phyloP scores from a whole-genome alignment of 1,284 basidiomycete species.

The Neotropicomus parvogracilis region DNA sequence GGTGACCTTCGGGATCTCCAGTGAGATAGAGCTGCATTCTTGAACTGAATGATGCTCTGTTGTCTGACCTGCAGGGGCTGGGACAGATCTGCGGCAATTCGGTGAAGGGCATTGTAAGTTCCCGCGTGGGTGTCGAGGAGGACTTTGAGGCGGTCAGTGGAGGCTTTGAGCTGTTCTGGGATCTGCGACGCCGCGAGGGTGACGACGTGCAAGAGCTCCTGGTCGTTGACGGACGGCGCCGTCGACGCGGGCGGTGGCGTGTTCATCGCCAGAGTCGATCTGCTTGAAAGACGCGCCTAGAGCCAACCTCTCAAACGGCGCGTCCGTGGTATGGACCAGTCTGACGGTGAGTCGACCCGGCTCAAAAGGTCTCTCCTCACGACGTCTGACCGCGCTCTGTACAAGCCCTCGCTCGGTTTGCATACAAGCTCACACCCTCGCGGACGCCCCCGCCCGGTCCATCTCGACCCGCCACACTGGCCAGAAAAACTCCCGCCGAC shows the following conservation, averaged over 20 bases:
- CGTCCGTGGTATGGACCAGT: too few relatives aligned
- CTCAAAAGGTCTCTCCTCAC: too few relatives aligned
- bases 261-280: constrained; percentile 27
- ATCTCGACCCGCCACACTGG: neutral
- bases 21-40: constrained; percentile 62
- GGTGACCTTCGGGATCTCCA: constrained; percentile 72
- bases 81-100: constrained; percentile 59
- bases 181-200: constrained; percentile 69
- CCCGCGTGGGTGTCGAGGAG: constrained; percentile 61
- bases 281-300: too few relatives aligned
- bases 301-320: too few relatives aligned
- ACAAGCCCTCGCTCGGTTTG: constrained; percentile 34
- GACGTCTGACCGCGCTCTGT: neutral
- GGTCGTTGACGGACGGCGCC: constrained; percentile 41
- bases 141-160: constrained; percentile 60
- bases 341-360: constrained; percentile 3
- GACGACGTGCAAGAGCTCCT: constrained; percentile 64
- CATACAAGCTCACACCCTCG: constrained; percentile 20
- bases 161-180: constrained; percentile 52
- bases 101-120: constrained; percentile 64
- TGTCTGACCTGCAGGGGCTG: constrained; percentile 64
- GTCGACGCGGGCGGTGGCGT: constrained; percentile 21
- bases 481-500: constrained; percentile 10
- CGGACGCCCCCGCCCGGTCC: neutral
- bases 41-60: constrained; percentile 79